Evolutionary conservation across 805 yeast species (phyloP).

Genomic region (Yarrowia porcina): DNA sequence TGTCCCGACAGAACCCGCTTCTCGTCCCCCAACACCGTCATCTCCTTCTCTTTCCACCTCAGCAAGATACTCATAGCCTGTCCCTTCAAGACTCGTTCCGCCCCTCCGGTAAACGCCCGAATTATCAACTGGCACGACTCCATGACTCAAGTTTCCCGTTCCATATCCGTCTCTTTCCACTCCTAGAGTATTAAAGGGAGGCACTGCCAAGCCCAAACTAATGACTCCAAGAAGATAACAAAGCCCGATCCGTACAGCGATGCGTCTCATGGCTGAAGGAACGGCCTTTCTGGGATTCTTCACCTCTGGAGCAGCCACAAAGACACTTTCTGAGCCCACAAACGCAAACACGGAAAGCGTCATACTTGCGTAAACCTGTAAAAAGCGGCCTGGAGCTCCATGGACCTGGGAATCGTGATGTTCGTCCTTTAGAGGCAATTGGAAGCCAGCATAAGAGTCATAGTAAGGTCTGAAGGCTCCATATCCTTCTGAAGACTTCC

Average conservation of each 20-base stretch:
- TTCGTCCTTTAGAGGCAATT: background rate
- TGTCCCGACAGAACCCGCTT: too few relatives aligned
- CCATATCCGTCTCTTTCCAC: background rate
- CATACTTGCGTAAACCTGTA: conserved; percentile 52
- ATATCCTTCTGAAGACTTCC: conserved; percentile 48
- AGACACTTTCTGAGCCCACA: conserved; percentile 78
- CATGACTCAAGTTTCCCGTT: background rate
- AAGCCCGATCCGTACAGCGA: conserved; percentile 65
- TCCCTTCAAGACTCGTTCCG: too few relatives aligned
- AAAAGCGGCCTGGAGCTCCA: conserved; percentile 43
- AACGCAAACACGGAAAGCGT: conserved; percentile 70
- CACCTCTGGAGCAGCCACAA: conserved; percentile 85
- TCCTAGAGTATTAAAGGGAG: conserved; percentile 44
- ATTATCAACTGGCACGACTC: background rate
- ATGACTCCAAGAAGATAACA: conserved; percentile 66
- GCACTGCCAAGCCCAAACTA: conserved; percentile 66
- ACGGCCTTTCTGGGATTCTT: conserved; percentile 71
- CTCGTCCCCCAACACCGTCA: too few relatives aligned
- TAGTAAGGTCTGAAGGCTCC: conserved; percentile 65
- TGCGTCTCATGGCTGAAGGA: conserved; percentile 72
- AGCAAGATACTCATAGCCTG: too few relatives aligned
- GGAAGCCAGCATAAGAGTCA: conserved; percentile 8
- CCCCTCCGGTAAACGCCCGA: background rate
- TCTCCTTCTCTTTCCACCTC: too few relatives aligned
- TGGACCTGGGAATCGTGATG: background rate